Base-by-base conservation (phyloP, 805 yeast genomes). In the Yarrowia bubula region DNA sequence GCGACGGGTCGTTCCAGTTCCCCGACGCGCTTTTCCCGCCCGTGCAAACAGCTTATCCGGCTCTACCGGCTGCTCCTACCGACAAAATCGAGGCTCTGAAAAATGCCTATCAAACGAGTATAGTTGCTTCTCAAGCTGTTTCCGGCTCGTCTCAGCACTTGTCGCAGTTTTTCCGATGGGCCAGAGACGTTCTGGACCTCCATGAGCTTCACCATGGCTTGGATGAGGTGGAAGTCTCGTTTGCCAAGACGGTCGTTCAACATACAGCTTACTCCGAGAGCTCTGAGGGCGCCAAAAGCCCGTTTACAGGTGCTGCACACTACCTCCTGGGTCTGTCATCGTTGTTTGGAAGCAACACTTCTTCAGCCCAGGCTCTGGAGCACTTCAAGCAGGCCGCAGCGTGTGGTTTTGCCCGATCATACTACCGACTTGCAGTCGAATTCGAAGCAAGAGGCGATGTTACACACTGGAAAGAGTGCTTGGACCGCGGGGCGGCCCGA, bases 401-500 rank as follows among this genome's bases (percentile, higher is more conserved):
- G 35, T 65, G 64, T 35, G 75, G 76, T 35, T 71, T 69, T 48
- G 64, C 71, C 38, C 70, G 80, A 14, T 77, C 78, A 1, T 72
- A 73, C 68, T 78, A 76, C 66, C 70, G 78, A 4, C 67, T 78
- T 32, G 81, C 76, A 3, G 51, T 58, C 7, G 69, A 71, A 14
- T 73, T 74, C 35, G 80, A 77, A 61, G 64, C 69, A 4, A 69
- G 72, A 15, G 75, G 75, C 42, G 74, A 75, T 44, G 46, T 63
- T n/a, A 64, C 47, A 15, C 68, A 69, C 28, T 78, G 79, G 3
- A 65, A 75, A 13, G 69, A 69, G 14, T 72, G 75, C 35, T 76
- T 73, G 66, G 71, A 72, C 62, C 71, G 71, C 3, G 81, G 81
- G 9, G 75, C 76, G 14, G 70, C 69, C 33, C 65, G 68, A 6